Conservation (phyloP, 2,329 filamentous ascomycete genomes). For the Penicillium sp. region DNA sequence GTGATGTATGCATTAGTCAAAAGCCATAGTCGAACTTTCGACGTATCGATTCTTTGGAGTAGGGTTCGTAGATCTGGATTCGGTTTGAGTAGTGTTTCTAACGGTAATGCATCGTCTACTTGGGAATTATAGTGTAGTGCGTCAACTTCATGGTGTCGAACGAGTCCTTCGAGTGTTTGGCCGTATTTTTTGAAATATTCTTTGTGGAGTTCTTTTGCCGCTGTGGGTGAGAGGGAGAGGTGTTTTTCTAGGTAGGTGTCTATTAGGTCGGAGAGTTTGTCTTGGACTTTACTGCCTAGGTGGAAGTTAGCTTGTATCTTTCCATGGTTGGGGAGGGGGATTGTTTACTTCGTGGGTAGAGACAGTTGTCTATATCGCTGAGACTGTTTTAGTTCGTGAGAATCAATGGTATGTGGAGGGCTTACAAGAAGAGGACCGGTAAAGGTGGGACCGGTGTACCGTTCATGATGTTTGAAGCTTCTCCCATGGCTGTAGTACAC, state of each 20-base stretch:
- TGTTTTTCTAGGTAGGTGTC: constrained; percentile 67
- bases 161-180: constrained; percentile 88
- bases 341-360: not conserved
- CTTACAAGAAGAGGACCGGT: constrained; percentile 3
- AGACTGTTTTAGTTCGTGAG: not conserved
- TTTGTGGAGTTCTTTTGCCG: constrained; percentile 79
- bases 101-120: constrained; percentile 89
- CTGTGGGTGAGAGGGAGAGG: constrained; percentile 71
- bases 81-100: constrained; percentile 81
- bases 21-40: constrained; percentile 85
- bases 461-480: not conserved
- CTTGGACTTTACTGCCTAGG: constrained; percentile 1
- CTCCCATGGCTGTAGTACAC: too few relatives aligned
- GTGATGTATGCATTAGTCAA: constrained; percentile 94
- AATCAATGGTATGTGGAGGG: not conserved
- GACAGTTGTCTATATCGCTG: constrained; percentile 5
- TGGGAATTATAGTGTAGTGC: constrained; percentile 90
- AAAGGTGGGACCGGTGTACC: not conserved
- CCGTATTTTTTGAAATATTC: constrained; percentile 95
- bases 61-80: constrained; percentile 73
- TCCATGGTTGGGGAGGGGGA: too few relatives aligned
- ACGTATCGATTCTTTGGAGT: constrained; percentile 78
- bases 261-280: constrained; percentile 24
- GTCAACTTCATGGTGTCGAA: constrained; percentile 91
- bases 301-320: not conserved